Conservation (phyloP, 352 stramenopile species). For the Phytophthora pluvialis region DNA sequence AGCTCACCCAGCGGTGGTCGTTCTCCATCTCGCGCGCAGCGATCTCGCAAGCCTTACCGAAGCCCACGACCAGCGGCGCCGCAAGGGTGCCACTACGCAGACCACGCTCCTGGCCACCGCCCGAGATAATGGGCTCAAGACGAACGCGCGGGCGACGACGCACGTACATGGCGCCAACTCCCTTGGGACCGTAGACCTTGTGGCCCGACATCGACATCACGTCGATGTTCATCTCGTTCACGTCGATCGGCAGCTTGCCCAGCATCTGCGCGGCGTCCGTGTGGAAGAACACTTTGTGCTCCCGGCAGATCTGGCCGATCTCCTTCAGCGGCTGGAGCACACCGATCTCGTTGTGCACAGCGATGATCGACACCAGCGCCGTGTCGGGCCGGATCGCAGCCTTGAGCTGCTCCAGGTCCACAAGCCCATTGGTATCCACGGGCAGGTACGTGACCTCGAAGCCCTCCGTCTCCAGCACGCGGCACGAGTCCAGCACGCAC, state of each 20-base stretch:
- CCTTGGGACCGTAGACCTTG: constrained; percentile 99
- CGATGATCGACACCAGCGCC: constrained; percentile 98
- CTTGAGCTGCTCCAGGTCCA: constrained; percentile 96
- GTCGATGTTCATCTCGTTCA: constrained; percentile 99
- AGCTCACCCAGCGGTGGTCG: constrained; percentile 94
- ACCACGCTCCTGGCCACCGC: constrained; percentile 98
- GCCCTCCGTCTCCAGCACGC: constrained; percentile 96
- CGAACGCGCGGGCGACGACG: constrained; percentile 95
- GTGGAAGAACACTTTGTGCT: constrained; percentile 98
- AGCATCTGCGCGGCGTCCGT: constrained; percentile 99
- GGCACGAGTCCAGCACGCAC: constrained; percentile 99
- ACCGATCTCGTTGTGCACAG: constrained; percentile 99
- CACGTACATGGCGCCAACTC: constrained; percentile 98
- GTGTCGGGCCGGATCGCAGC: constrained; percentile 95
- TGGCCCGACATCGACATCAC: constrained; percentile 98
- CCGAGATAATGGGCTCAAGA: constrained; percentile 97
- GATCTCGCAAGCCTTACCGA: constrained; percentile 94
- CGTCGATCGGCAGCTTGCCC: constrained; percentile 96
- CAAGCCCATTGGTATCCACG: constrained; percentile 91
- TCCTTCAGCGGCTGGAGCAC: constrained; percentile 98
- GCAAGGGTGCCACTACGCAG: constrained; percentile 92
- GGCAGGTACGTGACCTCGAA: constrained; percentile 99
- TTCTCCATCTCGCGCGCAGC: constrained; percentile 95
- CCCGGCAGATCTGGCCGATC: constrained; percentile 94
- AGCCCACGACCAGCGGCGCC: constrained; percentile 81